Conservation (phyloP, 192 early-diverging fungal genomes). For the Chytriomyces sp. region DNA sequence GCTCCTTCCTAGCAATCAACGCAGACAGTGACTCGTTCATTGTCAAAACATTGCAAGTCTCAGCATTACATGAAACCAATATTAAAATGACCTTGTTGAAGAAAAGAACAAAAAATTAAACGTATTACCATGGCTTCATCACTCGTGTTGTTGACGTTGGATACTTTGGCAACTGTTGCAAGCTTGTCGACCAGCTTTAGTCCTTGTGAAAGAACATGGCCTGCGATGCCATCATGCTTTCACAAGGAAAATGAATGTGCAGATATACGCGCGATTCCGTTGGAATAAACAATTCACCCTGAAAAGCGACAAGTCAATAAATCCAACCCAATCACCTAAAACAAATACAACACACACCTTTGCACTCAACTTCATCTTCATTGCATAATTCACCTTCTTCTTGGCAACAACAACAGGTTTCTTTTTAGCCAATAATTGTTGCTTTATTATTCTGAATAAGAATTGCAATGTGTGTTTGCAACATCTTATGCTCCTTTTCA, state of each 20-base stretch:
- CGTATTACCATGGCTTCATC: conserved; percentile 13
- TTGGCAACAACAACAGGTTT: not conserved
- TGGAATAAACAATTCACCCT: conserved; percentile 31
- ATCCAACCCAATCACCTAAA: not conserved
- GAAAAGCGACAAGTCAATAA: not conserved
- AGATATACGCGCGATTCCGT: conserved; percentile 21
- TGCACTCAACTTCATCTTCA: conserved; percentile 37
- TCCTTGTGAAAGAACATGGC: conserved; percentile 35
- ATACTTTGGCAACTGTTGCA: conserved; percentile 5
- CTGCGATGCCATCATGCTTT: not conserved
- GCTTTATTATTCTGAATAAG: conserved; percentile 7
- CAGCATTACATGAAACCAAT: not conserved
- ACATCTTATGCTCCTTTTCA: conserved; percentile 10
- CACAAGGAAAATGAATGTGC: conserved; percentile 27
- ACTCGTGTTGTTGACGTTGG: conserved; percentile 21
- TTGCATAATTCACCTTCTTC: conserved; percentile 28
- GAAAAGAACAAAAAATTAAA: not conserved
- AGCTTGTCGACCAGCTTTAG: conserved; percentile 28
- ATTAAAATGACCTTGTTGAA: too few relatives aligned
- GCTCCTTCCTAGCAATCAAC: not conserved
- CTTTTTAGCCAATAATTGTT: not conserved
- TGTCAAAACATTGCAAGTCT: not conserved
- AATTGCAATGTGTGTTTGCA: conserved; percentile 12
- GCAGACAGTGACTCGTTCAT: conserved; percentile 12
- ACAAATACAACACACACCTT: conserved; percentile 23